Evolutionary conservation across 139 green algal species (phyloP).

Genomic region (Ulvella scutata): DNA sequence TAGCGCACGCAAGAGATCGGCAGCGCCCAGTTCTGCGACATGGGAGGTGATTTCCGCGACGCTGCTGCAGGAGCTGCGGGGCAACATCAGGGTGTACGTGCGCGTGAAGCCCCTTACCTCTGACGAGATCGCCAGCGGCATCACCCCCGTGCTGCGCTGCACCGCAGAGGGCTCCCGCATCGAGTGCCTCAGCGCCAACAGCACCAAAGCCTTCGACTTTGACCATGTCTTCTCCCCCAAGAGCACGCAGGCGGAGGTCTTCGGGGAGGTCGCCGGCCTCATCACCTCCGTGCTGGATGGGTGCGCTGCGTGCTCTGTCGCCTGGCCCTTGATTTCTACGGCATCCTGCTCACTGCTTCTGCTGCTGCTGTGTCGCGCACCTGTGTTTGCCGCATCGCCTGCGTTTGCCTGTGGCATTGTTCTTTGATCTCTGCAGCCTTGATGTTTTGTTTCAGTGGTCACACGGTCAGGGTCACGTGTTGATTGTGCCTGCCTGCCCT

Average conservation of each 20-base stretch:
- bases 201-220: slow-evolving; percentile 33
- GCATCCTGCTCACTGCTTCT: no score
- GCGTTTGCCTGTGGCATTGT: no score
- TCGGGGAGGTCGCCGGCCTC: slow-evolving; percentile 55
- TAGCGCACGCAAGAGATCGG: no score
- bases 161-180: slow-evolving; percentile 2
- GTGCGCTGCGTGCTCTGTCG: neutral
- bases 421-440: no score
- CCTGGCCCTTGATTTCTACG: no score
- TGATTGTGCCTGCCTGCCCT: no score
- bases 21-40: no score
- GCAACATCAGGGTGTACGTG: slow-evolving; percentile 89
- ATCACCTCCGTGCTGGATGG: slow-evolving; percentile 76
- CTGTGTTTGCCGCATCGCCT: no score
- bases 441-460: no score
- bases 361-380: no score
- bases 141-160: neutral
- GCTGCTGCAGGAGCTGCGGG: slow-evolving; percentile 76
- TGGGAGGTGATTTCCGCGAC: no score
- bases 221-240: slow-evolving; percentile 81
- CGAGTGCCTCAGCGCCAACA: neutral
- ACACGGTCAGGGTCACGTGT: no score
- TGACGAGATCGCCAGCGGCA: neutral
- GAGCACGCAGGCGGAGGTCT: slow-evolving; percentile 17
- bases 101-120: neutral